Evolutionary conservation across 2,329 filamentous ascomycete genomes (phyloP).

Genomic region (Fusarium miscanthi): DNA sequence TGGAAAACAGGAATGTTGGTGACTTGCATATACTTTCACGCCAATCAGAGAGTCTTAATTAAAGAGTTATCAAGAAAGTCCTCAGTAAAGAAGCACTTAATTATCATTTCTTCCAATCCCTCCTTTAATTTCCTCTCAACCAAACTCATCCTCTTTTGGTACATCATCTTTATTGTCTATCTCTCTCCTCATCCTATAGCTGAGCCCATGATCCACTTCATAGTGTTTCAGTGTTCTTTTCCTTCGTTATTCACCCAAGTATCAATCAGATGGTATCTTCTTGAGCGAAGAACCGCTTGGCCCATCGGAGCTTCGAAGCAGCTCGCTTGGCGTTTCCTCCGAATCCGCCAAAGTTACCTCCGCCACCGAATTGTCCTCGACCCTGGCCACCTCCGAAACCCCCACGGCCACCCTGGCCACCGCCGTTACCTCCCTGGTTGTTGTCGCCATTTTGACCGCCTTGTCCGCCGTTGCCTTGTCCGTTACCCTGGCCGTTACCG

Average conservation of each 20-base stretch:
- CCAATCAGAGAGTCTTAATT: too few species aligned
- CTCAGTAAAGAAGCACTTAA: not conserved
- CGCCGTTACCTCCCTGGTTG: not conserved
- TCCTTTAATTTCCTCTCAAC: not conserved
- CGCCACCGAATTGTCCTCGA: not conserved
- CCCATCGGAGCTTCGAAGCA: conserved; percentile 24
- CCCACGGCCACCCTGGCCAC: not conserved
- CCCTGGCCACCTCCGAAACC: not conserved
- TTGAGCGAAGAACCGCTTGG: conserved; percentile 13
- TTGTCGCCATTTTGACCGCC: not conserved
- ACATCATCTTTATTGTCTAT: conserved; percentile 14
- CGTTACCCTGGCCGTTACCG: not conserved
- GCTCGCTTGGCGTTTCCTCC: conserved; percentile 27
- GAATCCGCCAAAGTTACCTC: conserved; percentile 5
- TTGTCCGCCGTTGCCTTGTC: not conserved
- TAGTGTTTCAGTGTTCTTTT: not conserved
- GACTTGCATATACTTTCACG: too few species aligned
- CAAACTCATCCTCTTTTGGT: not conserved
- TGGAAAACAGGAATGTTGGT: too few species aligned
- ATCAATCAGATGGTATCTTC: not conserved
- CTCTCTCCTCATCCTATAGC: not conserved
- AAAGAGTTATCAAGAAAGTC: not conserved
- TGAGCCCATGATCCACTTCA: not conserved
- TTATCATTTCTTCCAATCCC: not conserved
- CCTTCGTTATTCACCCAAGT: rapidly evolving